phyloP scores from a whole-genome alignment of 345 rosid species.

The Mallotus nudiflorus region DNA sequence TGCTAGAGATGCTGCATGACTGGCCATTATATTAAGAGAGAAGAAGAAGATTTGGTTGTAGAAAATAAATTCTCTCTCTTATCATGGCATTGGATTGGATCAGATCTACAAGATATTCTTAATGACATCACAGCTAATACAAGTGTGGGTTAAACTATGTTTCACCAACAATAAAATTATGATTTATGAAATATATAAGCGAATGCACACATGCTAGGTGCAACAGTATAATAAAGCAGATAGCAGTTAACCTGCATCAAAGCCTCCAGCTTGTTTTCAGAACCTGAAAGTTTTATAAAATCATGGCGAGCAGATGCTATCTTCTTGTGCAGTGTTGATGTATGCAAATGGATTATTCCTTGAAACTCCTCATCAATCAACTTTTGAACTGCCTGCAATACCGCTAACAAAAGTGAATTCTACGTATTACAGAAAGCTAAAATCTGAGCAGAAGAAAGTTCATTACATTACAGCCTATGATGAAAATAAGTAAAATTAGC shows the following conservation, averaged over 20 bases:
- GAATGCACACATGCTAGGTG: not conserved
- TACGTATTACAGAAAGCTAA: not conserved
- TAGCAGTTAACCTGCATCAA: slow-evolving; percentile 63
- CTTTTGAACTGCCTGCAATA: slow-evolving; percentile 84
- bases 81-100: not conserved
- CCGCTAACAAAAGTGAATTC: slow-evolving; percentile 1
- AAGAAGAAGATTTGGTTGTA: not conserved
- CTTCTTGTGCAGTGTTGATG: slow-evolving; percentile 89
- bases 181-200: not conserved
- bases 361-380: slow-evolving; percentile 88
- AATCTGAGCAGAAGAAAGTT: not conserved
- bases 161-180: not conserved
- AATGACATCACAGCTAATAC: not conserved
- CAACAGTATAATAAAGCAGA: slow-evolving; percentile 3
- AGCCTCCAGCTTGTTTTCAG: slow-evolving; percentile 92
- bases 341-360: slow-evolving; percentile 84
- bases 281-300: slow-evolving; percentile 80
- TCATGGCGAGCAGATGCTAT: slow-evolving; percentile 91
- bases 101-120: not conserved
- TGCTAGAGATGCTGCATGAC: not conserved
- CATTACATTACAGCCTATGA: not conserved
- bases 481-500: not conserved
- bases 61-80: not conserved
- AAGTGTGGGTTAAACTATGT: not conserved
- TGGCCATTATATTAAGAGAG: not conserved